These are phyloP conservation scores for Auricularia auricula-judae DNA, from an alignment of 768 basidiomycete genomes.

Conservation along the genomic window DNA sequence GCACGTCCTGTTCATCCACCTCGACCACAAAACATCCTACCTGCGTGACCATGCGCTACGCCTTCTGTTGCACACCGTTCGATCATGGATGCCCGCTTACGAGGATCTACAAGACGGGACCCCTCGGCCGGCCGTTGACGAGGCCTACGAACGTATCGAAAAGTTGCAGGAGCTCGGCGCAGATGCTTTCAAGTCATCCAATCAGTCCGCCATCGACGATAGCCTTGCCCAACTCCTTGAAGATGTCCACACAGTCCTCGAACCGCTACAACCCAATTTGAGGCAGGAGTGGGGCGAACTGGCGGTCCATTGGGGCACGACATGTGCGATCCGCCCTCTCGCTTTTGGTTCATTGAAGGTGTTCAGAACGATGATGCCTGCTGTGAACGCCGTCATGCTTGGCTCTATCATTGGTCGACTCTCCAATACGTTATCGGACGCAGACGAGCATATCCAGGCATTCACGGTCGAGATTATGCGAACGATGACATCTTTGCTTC, in stretches of 20 bases:
- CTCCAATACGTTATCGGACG: slow-evolving; percentile 70
- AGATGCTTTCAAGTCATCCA: background rate
- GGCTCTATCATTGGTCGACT: slow-evolving; percentile 72
- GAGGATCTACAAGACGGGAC: slow-evolving; percentile 57
- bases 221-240: slow-evolving; percentile 63
- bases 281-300: slow-evolving; percentile 69
- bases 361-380: slow-evolving; percentile 71
- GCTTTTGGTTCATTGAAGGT: slow-evolving; percentile 86
- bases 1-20: slow-evolving; percentile 68
- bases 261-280: slow-evolving; percentile 59
- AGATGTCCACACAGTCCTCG: slow-evolving; percentile 53
- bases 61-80: slow-evolving; percentile 78
- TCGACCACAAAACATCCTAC: slow-evolving; percentile 65
- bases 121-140: slow-evolving; percentile 29
- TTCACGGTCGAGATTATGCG: slow-evolving; percentile 77
- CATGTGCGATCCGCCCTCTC: slow-evolving; percentile 73
- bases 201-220: slow-evolving; percentile 19
- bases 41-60: slow-evolving; percentile 59
- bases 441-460: slow-evolving; percentile 65
- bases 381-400: slow-evolving; percentile 58
- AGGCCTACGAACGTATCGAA: slow-evolving; percentile 20
- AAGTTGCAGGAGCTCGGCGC: slow-evolving; percentile 45
- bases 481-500: slow-evolving; percentile 56
- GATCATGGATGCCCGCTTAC: slow-evolving; percentile 72
- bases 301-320: slow-evolving; percentile 74